These are phyloP conservation scores for Aspergillus fumigatus DNA, from an alignment of 2,329 filamentous ascomycete genomes.

Conservation along the genomic window DNA sequence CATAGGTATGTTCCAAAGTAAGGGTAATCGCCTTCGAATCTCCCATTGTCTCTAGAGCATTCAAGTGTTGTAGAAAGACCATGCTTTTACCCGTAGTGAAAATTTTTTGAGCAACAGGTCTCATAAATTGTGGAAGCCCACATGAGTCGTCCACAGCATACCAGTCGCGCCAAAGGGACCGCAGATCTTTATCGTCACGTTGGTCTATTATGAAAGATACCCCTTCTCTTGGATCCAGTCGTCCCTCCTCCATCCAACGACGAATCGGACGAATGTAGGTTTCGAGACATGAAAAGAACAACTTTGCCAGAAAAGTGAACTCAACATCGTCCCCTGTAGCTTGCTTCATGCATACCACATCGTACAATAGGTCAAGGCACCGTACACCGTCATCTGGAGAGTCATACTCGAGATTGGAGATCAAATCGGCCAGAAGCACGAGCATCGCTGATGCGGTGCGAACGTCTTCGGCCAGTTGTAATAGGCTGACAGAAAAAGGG, in stretches of 20 bases:
- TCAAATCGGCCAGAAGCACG: conserved; percentile 56
- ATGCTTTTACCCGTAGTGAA: conserved; percentile 87
- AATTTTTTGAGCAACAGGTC: conserved; percentile 64
- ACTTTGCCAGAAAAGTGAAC: conserved; percentile 60
- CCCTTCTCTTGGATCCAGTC: conserved; percentile 60
- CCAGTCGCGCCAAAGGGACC: conserved; percentile 70
- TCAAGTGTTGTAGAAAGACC: conserved; percentile 72
- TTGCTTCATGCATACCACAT: conserved; percentile 65
- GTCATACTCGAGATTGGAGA: conserved; percentile 52
- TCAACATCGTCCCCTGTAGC: conserved; percentile 58
- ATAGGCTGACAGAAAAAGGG: conserved; percentile 62
- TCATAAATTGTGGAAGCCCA: conserved; percentile 67
- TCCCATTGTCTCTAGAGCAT: conserved; percentile 33
- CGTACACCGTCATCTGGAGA: conserved; percentile 54
- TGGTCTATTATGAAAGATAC: conserved; percentile 70
- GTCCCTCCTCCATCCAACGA: conserved; percentile 78
- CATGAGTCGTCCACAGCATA: conserved; percentile 60
- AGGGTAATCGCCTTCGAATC: conserved; percentile 33
- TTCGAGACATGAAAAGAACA: conserved; percentile 78
- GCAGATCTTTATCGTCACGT: conserved; percentile 51
- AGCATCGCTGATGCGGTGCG: conserved; percentile 52
- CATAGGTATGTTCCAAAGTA: conserved; percentile 25
- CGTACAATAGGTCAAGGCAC: conserved; percentile 75
- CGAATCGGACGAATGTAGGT: conserved; percentile 77
- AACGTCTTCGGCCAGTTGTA: conserved; percentile 58